Base-by-base conservation (phyloP, 2,329 filamentous ascomycete genomes). In the Thielaviopsis punctulata region DNA sequence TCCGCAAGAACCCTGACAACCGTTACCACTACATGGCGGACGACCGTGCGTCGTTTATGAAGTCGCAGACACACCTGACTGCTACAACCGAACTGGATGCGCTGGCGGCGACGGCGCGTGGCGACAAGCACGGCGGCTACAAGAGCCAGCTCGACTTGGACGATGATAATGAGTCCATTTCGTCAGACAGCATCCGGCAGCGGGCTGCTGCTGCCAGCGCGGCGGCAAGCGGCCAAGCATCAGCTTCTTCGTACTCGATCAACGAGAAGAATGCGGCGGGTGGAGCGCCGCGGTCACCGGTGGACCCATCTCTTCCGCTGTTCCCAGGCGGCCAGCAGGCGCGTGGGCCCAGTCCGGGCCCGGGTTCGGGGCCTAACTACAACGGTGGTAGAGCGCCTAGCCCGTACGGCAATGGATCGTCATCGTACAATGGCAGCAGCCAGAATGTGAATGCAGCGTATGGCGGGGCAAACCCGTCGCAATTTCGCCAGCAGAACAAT, bases 1-100 rank as follows among this genome's bases (percentile, higher is more conserved):
- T 87, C 64, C 86, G 86, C 56, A 93, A 93, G 76, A 93, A 95
- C 68, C 90, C 90, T 21, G 90, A 96, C 64, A 86, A 84, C 43
- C 82, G 89, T 56, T 96, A 96, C 68, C 87, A 95, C 67, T 88
- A 87, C 61, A 95, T 96, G 89, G 84, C 84, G 52, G 90, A 96
- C 62, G 90, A 96, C 66, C 83, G 90, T 60, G 87, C 86, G 49
- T 95, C 89, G 9, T 95, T 96, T 69, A 95, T 95, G 80, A 95
- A 95, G 72, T 95, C 88, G 13, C 85, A 92, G 65, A 85, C 85
- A 4, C 82, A 90, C 62, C 72, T 95, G 51, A 77, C 68, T 45
- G 69, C 73, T 15, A 86, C 83, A 4, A 94, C 88, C 7, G 89
- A 95, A 67, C 75, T 95, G 49, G 88, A 95, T 64, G 89, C 89